Conservation (phyloP, 1,284 basidiomycete genomes). For the Ustilago trichophora region DNA sequence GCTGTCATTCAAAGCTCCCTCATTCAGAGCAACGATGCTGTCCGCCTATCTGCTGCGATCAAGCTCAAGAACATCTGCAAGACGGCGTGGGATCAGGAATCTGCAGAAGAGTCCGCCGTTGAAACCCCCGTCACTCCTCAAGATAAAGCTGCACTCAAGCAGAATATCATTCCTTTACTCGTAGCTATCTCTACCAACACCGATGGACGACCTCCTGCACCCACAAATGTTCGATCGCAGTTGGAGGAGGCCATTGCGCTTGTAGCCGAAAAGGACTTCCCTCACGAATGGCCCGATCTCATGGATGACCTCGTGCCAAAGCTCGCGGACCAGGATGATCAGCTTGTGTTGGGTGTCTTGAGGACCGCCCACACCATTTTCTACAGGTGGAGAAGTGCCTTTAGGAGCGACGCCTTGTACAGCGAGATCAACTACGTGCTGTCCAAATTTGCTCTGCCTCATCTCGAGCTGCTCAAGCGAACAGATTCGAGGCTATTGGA, state of each 20-base stretch:
- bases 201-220: conserved; percentile 38
- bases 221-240: conserved; percentile 56
- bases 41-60: conserved; percentile 63
- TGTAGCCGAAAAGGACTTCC: conserved; percentile 62
- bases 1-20: conserved; percentile 51
- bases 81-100: conserved; percentile 58
- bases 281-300: conserved; percentile 54
- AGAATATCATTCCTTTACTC: conserved; percentile 82
- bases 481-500: conserved; percentile 63
- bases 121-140: conserved; percentile 8
- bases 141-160: conserved; percentile 77
- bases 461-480: conserved; percentile 72
- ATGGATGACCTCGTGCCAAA: conserved; percentile 68
- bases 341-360: conserved; percentile 86
- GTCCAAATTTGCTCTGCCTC: conserved; percentile 81
- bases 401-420: conserved; percentile 86
- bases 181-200: conserved; percentile 71
- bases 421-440: conserved; percentile 92
- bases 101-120: conserved; percentile 36
- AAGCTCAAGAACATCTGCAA: conserved; percentile 65
- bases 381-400: conserved; percentile 87
- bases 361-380: conserved; percentile 97
- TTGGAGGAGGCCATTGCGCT: conserved; percentile 61
- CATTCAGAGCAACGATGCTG: conserved; percentile 37
- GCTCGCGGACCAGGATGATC: conserved; percentile 82